Percentiles rank a stretch among this genome's conserved stretches.
Conservation (phyloP, 106 monocot genomes). For the Dioscorea dumetorum region DNA sequence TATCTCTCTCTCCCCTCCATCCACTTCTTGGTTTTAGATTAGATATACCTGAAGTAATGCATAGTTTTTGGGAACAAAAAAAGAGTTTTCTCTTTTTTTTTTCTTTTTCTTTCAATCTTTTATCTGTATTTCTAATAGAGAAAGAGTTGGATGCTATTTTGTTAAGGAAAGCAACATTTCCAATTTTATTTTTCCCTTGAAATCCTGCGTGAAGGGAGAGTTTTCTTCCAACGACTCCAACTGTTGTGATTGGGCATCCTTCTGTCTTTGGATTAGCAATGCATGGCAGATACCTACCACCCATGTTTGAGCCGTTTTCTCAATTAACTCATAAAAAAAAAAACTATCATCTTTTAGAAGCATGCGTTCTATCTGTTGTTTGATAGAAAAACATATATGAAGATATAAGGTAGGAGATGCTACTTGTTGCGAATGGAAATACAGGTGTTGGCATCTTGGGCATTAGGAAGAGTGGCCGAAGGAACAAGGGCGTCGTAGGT, state of each 20-base stretch:
- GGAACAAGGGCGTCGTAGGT: too few species aligned
- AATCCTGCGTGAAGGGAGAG: neutral
- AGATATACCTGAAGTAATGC: neutral
- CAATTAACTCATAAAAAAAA: too few species aligned
- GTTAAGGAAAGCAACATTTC: neutral
- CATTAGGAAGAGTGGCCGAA: too few species aligned
- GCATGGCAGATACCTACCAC: too few species aligned
- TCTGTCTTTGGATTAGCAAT: too few species aligned
- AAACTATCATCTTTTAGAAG: too few species aligned
- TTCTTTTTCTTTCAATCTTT: neutral
- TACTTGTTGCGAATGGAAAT: too few species aligned
- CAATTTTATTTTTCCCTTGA: slow-evolving; percentile 1
- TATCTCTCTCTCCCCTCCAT: slow-evolving; percentile 2
- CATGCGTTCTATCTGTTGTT: too few species aligned
- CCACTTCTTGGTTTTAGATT: neutral
- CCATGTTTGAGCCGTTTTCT: too few species aligned
- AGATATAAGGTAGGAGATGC: too few species aligned
- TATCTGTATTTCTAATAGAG: neutral
- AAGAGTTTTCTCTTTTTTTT: neutral
- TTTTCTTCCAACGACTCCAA: neutral
- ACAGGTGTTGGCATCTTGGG: too few species aligned
- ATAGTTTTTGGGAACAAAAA: neutral
- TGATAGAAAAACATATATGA: too few species aligned
- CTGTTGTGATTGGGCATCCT: neutral
- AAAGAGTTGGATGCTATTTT: neutral